Evolutionary conservation across 73 alveolate genomes (phyloP), one percentile per base, ranked within the genome.

Genomic region (Symbiodinium natans): DNA sequence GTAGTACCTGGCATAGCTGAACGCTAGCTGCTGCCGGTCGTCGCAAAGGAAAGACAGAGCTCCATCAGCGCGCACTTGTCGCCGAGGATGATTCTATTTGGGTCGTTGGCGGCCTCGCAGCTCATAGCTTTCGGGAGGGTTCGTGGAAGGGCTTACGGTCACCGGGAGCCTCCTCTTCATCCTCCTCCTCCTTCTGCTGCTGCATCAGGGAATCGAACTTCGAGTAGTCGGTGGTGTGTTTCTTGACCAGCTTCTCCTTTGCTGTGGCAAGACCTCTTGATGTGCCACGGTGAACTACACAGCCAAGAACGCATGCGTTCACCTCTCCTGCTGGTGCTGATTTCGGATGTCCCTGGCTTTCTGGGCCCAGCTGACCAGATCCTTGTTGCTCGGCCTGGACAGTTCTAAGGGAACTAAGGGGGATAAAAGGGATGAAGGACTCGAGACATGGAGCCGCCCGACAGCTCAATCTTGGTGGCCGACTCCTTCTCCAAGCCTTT

Each of bases 171-270:
- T 92, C 98, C 90, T 92, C 98, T 34, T 92, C 98, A 23, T 92
- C 98, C 90, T 92, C 98, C 33, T 92, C 98, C 19, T 92, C 98
- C 31, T 92, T 41, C 41, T 92, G 98, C 90, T 92, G 98, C 83
- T 92, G 88, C 40, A 75, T 83, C 90, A 92, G 59, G 17, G 77
- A 17, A n/a, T 92, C 98, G 36, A 92, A 92, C 42, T 92, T 92
- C 59, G 98, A 92, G 59, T 92, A 92, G 82, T 92, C 98, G 31
- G 98, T 92, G 98, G 98, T 92, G 89, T 92, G 98, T 42, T 92
- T 92, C 82, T 92, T 92, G 85, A 92, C 98, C 92, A 92, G 63
- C 90, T 75, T 92, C 88, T 88, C 95, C 95, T 88, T 39, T 10
- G 36, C 27, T 17, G 36, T 36, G 33, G 29, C 5, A 10, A 19